Evolutionary conservation across 2,329 filamentous ascomycete genomes (phyloP).

Genomic region (Colletotrichum orbiculare): DNA sequence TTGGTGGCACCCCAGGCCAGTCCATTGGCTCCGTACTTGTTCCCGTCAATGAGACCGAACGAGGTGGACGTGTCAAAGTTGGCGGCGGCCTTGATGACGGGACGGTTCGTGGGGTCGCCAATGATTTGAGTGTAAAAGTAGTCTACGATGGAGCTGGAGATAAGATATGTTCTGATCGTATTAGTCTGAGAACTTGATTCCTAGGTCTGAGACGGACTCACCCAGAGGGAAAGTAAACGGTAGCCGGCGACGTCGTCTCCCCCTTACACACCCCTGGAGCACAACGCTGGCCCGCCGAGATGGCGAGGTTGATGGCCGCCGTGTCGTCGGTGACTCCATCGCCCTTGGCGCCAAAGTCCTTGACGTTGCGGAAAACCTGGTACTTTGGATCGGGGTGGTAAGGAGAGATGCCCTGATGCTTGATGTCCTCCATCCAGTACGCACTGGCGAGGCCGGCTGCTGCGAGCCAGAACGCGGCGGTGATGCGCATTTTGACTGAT

Average conservation of each 20-base stretch:
- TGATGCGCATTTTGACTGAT: conserved; percentile 24
- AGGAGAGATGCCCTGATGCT: conserved; percentile 58
- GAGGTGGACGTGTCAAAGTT: conserved; percentile 54
- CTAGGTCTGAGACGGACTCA: conserved; percentile 26
- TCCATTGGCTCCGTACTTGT: conserved; percentile 53
- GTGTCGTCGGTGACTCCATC: conserved; percentile 52
- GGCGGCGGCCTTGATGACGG: conserved; percentile 65
- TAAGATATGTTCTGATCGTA: conserved; percentile 68
- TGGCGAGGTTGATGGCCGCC: conserved; percentile 49
- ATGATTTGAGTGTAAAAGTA: conserved; percentile 85
- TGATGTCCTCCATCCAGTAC: conserved; percentile 57
- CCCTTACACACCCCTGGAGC: conserved; percentile 45
- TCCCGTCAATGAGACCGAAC: conserved; percentile 60
- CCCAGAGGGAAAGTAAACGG: conserved; percentile 52
- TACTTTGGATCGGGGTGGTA: conserved; percentile 57
- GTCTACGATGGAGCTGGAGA: conserved; percentile 76
- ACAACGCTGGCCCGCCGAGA: conserved; percentile 54
- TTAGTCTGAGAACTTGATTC: background rate
- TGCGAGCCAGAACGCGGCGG: conserved; percentile 30
- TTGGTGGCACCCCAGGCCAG: conserved; percentile 67
- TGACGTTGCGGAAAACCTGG: conserved; percentile 60
- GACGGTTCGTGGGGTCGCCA: conserved; percentile 71
- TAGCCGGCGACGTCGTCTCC: conserved; percentile 54
- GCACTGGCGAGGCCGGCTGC: conserved; percentile 37
- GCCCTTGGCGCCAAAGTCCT: conserved; percentile 54